Percentiles rank a stretch among this genome's conserved stretches.
Conservation (phyloP, 2,329 filamentous ascomycete species). For the Aspergillus tamarii region DNA sequence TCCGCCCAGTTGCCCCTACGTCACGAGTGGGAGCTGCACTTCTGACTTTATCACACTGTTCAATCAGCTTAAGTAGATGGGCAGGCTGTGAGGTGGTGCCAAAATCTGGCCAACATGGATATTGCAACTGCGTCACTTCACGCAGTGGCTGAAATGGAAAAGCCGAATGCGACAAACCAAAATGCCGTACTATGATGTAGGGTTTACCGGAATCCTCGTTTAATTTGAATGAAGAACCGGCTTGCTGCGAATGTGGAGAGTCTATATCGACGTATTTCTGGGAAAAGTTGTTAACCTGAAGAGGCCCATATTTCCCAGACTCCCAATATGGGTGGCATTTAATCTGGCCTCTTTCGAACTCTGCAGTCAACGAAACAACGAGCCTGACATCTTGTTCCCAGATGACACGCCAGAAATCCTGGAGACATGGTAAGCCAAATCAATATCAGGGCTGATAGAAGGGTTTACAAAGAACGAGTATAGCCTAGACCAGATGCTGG, state of each 20-base stretch:
- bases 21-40: slow-evolving; percentile 49
- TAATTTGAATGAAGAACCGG: slow-evolving; percentile 40
- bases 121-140: slow-evolving; percentile 93
- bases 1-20: slow-evolving; percentile 56
- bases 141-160: slow-evolving; percentile 84
- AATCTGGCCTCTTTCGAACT: slow-evolving; percentile 87
- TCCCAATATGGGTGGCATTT: slow-evolving; percentile 97
- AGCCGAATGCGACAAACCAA: slow-evolving; percentile 75
- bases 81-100: slow-evolving; percentile 86
- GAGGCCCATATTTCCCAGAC: slow-evolving; percentile 72
- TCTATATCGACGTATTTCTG: slow-evolving; percentile 83
- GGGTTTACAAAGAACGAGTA: neutral
- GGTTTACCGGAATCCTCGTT: slow-evolving; percentile 51
- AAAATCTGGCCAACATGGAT: slow-evolving; percentile 96
- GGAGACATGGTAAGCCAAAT: slow-evolving; percentile 11
- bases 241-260: slow-evolving; percentile 52
- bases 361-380: slow-evolving; percentile 94
- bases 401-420: slow-evolving; percentile 97
- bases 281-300: slow-evolving; percentile 75
- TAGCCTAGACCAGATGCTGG: neutral
- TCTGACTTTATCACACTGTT: slow-evolving; percentile 75
- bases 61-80: slow-evolving; percentile 85
- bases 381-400: slow-evolving; percentile 97
- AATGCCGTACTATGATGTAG: slow-evolving; percentile 82
- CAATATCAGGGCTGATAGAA: neutral